Base-by-base conservation (phyloP, 495 filamentous ascomycete genomes). In the Cryomyces minteri region DNA sequence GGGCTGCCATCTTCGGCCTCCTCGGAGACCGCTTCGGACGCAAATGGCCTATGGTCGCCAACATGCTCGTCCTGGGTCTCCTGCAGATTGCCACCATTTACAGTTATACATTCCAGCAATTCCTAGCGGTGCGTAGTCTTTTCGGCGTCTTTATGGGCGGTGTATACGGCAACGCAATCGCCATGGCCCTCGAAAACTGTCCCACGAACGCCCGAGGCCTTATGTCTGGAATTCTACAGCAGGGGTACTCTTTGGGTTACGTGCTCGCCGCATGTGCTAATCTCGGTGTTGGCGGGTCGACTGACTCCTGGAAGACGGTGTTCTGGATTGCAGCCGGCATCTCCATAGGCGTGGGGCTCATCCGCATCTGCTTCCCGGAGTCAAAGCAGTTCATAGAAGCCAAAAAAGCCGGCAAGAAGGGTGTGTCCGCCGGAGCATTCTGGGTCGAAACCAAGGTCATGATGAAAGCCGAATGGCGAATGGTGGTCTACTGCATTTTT, bases 131-230 rank as follows among this genome's bases (percentile, higher is more conserved):
- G 1, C 59, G 80, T 18, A 67, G 69, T 40, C 57, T 86, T 8
- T 86, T 85, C 56, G 82, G 82, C n/a, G 62, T 88, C 44, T 80
- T 82, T 43, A 88, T 86, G 82, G 82, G 82, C 25, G 82, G 82
- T 41, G 74, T 88, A 11, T 88, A 84, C 60, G 82, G 82, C 39
- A 78, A 83, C 54, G 77, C 81, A n/a, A 78, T 80, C 43, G 79
- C 80, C 30, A 86, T 84, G 79, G 82, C 79, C 0, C 61, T 88
- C 31, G 82, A 88, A 51, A 77, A 83, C 54, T 80, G 76, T 66
- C 79, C 80, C 64, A 41, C 32, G 6, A 70, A 81, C 48, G 76
- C 80, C 6, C 67, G 80, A 51, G 80, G 81, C 44, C 63, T 86
- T 8, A 82, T 86, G 72, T 82, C 78, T 3, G 82, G 82, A 6